A percentile compares a stretch with the other conserved stretches of the same genome.
phyloP scores from a whole-genome alignment of 1,284 basidiomycete species.

The Cutaneotrichosporon arboriforme region DNA sequence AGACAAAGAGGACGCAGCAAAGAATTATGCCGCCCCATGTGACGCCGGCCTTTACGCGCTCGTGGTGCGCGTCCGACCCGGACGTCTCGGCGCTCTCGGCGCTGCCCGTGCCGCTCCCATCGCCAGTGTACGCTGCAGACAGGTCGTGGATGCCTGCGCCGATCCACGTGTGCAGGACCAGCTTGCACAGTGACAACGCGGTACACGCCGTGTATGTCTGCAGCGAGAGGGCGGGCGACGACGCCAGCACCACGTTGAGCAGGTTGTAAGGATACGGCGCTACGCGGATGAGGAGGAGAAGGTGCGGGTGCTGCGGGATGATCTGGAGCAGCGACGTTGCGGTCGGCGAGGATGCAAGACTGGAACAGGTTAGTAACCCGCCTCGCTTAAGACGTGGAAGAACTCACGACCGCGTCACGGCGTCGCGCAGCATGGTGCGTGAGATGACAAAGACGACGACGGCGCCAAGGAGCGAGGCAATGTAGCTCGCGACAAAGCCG shows the following conservation, averaged over 20 bases:
- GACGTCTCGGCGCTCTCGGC: neutral
- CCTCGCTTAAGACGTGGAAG: neutral
- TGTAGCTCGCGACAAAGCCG: slow-evolving; percentile 52
- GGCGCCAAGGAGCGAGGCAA: slow-evolving; percentile 50
- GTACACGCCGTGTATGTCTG: slow-evolving; percentile 51
- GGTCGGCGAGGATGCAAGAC: slow-evolving; percentile 36
- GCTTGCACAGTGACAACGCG: slow-evolving; percentile 50
- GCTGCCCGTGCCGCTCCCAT: neutral
- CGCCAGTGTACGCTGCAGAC: slow-evolving; percentile 17
- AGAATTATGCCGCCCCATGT: slow-evolving; percentile 43
- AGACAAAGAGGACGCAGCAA: slow-evolving; percentile 51
- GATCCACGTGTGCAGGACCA: slow-evolving; percentile 46
- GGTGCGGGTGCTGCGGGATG: slow-evolving; percentile 45
- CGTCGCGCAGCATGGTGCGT: slow-evolving; percentile 34
- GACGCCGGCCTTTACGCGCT: slow-evolving; percentile 31
- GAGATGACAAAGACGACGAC: slow-evolving; percentile 51
- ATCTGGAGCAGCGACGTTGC: slow-evolving; percentile 41
- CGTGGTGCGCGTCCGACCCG: slow-evolving; percentile 16
- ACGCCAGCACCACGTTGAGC: slow-evolving; percentile 53
- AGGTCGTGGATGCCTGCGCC: slow-evolving; percentile 39
- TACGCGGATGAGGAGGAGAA: slow-evolving; percentile 52
- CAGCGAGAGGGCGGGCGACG: slow-evolving; percentile 48
- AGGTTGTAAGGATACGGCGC: slow-evolving; percentile 54
- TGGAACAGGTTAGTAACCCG: slow-evolving; percentile 12
- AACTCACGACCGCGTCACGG: slow-evolving; percentile 37